Evolutionary conservation across 2,329 filamentous ascomycete species (phyloP).

Genomic region (Dactylellina sp.): DNA sequence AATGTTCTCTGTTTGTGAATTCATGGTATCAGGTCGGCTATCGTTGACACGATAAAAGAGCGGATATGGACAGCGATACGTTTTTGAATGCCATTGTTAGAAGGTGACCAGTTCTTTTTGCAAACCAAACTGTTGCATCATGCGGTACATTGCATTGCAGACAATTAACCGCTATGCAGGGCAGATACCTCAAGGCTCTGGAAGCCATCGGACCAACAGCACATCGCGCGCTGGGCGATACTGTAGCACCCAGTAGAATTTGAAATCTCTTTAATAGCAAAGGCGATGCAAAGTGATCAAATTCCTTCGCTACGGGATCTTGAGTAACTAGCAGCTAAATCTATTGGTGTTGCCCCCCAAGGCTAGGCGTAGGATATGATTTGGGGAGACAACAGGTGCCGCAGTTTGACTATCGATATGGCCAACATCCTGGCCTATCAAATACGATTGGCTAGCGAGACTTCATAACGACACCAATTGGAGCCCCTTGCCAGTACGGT

Average conservation of each 20-base stretch:
- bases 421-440: slow-evolving; percentile 25
- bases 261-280: not conserved
- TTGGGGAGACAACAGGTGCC: not conserved
- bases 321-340: not conserved
- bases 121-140: slow-evolving; percentile 18
- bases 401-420: slow-evolving; percentile 28
- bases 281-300: slow-evolving; percentile 1
- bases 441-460: slow-evolving; percentile 27
- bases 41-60: slow-evolving; percentile 14
- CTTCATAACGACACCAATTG: not conserved
- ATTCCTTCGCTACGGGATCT: slow-evolving; percentile 22
- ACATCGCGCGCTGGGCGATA: too few relatives aligned
- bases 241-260: too few relatives aligned
- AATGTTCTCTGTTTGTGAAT: too few relatives aligned
- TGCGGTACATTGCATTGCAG: slow-evolving; percentile 3
- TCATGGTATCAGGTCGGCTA: not conserved
- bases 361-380: not conserved
- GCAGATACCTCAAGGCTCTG: too few relatives aligned
- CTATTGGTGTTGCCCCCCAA: not conserved
- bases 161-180: too few relatives aligned
- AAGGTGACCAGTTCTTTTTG: too few relatives aligned
- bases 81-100: slow-evolving; percentile 29
- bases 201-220: too few relatives aligned
- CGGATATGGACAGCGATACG: not conserved
- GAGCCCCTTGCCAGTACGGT: not conserved